A percentile compares a stretch with the other conserved stretches of the same genome.
phyloP scores from a whole-genome alignment of 257 asterid species.

The Scutellaria barbata region DNA sequence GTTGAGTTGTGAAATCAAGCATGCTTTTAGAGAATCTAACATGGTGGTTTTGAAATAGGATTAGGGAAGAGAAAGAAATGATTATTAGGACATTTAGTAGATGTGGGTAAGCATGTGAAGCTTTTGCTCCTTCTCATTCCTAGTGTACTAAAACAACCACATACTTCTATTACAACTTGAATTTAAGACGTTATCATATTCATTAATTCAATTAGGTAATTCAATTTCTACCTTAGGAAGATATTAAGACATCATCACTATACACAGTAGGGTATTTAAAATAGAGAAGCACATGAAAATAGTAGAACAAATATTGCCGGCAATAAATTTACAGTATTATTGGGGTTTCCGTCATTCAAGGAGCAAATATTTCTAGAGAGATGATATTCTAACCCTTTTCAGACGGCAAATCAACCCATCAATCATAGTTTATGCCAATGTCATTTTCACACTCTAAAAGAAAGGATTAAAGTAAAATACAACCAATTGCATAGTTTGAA shows the following conservation, averaged over 20 bases:
- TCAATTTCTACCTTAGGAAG: too few species aligned
- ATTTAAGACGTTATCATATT: too few species aligned
- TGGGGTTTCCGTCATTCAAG: slow-evolving; percentile 39
- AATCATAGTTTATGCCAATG: background rate
- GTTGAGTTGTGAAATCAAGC: slow-evolving; percentile 39
- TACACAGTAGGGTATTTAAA: too few species aligned
- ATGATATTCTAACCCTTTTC: background rate
- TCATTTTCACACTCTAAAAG: background rate
- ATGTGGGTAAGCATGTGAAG: slow-evolving; percentile 26
- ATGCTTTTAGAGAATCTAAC: slow-evolving; percentile 41
- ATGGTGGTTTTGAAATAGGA: slow-evolving; percentile 30
- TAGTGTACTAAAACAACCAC: too few species aligned
- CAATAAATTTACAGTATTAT: too few species aligned
- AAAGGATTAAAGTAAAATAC: background rate
- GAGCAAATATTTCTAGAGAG: too few species aligned
- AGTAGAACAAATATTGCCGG: too few species aligned
- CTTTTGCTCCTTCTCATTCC: slow-evolving; percentile 18
- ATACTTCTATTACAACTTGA: too few species aligned
- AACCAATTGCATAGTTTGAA: background rate
- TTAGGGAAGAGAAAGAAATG: slow-evolving; percentile 14
- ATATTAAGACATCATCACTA: too few species aligned
- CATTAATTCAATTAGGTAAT: too few species aligned
- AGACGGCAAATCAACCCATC: slow-evolving; percentile 11
- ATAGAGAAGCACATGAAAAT: too few species aligned
- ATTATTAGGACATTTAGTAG: slow-evolving; percentile 16